Conservation (phyloP, 139 green algal genomes). For the Volvox reticuliferus region DNA sequence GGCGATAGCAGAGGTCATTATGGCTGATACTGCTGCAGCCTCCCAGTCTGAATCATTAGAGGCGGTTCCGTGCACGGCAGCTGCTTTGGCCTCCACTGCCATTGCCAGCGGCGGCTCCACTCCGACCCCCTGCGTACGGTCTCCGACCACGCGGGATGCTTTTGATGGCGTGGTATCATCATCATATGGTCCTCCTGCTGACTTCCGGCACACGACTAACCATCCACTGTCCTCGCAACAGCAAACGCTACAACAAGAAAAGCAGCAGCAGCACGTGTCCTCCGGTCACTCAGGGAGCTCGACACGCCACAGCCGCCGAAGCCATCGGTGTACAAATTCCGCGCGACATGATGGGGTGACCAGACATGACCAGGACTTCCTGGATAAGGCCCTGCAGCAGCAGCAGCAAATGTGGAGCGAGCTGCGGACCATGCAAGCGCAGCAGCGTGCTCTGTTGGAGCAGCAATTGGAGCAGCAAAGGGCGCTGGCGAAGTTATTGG, state of each 20-base stretch:
- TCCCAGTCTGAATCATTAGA: not conserved
- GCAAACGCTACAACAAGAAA: not conserved
- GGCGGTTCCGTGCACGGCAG: not conserved
- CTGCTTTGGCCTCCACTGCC: not conserved
- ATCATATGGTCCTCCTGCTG: too few species aligned
- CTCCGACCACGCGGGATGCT: too few species aligned
- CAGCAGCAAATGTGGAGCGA: slow-evolving; percentile 4
- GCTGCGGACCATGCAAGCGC: not conserved
- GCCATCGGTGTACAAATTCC: not conserved
- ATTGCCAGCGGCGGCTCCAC: not conserved
- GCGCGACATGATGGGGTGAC: too few species aligned
- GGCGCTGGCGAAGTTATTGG: not conserved
- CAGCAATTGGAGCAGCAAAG: slow-evolving; percentile 14
- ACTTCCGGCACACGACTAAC: not conserved
- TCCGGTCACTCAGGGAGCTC: not conserved
- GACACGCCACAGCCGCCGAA: not conserved
- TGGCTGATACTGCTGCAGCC: not conserved
- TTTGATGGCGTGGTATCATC: too few species aligned
- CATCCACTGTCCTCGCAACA: not conserved
- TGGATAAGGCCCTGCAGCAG: not conserved
- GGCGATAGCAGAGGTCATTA: not conserved
- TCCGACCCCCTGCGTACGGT: not conserved
- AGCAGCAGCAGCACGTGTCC: not conserved
- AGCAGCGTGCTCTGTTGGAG: not conserved
- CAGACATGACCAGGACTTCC: not conserved